Conservation (phyloP, 2,329 filamentous ascomycete genomes). For the Alternaria atra region DNA sequence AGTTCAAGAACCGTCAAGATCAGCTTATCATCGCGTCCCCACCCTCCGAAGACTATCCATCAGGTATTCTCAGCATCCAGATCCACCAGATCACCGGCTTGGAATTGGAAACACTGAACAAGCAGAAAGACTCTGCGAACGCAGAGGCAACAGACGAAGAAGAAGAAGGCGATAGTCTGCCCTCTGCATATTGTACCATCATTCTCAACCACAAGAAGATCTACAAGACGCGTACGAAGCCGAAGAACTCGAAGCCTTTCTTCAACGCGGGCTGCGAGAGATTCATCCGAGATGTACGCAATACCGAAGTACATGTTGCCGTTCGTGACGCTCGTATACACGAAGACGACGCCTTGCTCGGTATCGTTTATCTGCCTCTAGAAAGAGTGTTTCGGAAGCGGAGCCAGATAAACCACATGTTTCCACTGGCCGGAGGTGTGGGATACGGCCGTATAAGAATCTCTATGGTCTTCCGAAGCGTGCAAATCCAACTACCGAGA, state of each 20-base stretch:
- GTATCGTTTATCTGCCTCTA: slow-evolving; percentile 74
- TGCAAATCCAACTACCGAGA: slow-evolving; percentile 68
- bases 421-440: slow-evolving; percentile 75
- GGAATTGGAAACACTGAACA: slow-evolving; percentile 68
- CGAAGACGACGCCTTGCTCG: slow-evolving; percentile 74
- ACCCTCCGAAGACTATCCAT: slow-evolving; percentile 68
- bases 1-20: slow-evolving; percentile 66
- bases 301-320: slow-evolving; percentile 71
- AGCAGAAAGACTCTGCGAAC: slow-evolving; percentile 58
- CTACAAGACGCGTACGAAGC: slow-evolving; percentile 77
- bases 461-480: slow-evolving; percentile 76
- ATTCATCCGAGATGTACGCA: slow-evolving; percentile 74
- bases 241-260: slow-evolving; percentile 79
- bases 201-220: slow-evolving; percentile 76
- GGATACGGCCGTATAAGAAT: slow-evolving; percentile 74
- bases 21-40: slow-evolving; percentile 74
- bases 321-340: slow-evolving; percentile 74
- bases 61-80: slow-evolving; percentile 74
- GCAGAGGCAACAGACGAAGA: slow-evolving; percentile 66
- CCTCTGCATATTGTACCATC: slow-evolving; percentile 75
- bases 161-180: slow-evolving; percentile 70
- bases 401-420: slow-evolving; percentile 72
- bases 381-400: slow-evolving; percentile 68
- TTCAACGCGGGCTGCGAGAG: slow-evolving; percentile 80
- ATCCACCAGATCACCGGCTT: slow-evolving; percentile 78